These are phyloP conservation scores for Daldinia bambusicola DNA, from an alignment of 495 filamentous ascomycete species.

Conservation along the genomic window DNA sequence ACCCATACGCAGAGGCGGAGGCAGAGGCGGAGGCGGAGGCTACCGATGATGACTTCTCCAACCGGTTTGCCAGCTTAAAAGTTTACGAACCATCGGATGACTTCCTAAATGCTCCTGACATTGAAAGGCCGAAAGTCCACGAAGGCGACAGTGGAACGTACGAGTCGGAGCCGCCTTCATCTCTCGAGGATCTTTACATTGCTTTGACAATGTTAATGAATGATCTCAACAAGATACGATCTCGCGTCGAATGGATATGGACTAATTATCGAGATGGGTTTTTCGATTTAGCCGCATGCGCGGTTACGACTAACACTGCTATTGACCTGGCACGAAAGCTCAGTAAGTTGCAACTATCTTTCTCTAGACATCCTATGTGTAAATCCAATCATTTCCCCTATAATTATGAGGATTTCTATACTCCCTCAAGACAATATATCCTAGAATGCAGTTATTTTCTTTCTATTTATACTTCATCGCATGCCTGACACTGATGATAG, in stretches of 20 bases:
- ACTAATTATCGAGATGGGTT: slow-evolving; percentile 41
- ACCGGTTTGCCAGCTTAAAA: neutral
- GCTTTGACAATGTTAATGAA: slow-evolving; percentile 37
- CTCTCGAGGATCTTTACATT: slow-evolving; percentile 44
- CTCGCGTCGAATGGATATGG: slow-evolving; percentile 42
- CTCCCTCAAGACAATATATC: neutral
- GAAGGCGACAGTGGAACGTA: slow-evolving; percentile 37
- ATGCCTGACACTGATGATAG: neutral
- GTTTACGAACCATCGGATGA: neutral
- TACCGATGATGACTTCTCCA: neutral
- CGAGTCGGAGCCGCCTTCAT: slow-evolving; percentile 47
- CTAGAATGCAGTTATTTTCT: too few relatives aligned
- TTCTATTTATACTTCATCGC: neutral
- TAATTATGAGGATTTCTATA: too few relatives aligned
- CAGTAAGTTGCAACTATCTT: neutral
- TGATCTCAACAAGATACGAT: slow-evolving; percentile 40
- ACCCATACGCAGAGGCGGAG: too few relatives aligned
- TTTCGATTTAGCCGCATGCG: slow-evolving; percentile 52
- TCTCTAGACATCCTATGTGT: too few relatives aligned
- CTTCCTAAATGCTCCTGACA: neutral
- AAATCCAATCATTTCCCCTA: too few relatives aligned
- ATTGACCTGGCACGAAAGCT: slow-evolving; percentile 49
- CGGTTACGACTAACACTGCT: slow-evolving; percentile 55
- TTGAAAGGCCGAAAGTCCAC: slow-evolving; percentile 6
- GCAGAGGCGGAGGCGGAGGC: neutral